These are phyloP conservation scores for Bauhinia variegata DNA, from an alignment of 306 rosid species.

Conservation along the genomic window DNA sequence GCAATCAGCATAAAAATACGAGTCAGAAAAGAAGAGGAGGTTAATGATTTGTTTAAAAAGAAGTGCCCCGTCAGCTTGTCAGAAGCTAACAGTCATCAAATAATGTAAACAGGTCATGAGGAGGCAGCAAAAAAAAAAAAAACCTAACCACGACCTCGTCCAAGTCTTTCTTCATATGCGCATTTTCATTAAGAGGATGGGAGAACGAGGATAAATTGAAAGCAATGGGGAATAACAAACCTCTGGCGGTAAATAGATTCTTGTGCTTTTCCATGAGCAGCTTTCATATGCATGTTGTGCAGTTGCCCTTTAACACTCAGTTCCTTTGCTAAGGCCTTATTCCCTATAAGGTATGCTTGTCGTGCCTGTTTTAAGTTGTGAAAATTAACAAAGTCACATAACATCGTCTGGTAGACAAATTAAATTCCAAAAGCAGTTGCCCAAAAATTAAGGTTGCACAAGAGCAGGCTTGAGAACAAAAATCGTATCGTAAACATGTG, in stretches of 20 bases:
- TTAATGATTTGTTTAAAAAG: neutral
- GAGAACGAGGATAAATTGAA: conserved; percentile 3
- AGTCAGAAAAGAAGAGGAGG: neutral
- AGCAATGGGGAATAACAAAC: conserved; percentile 56
- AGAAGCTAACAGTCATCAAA: conserved; percentile 2
- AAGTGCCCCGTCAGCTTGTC: neutral
- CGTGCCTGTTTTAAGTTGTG: conserved; percentile 69
- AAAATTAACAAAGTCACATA: conserved; percentile 32
- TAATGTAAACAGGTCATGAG: conserved; percentile 15
- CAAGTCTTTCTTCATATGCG: neutral
- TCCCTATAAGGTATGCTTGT: conserved; percentile 89
- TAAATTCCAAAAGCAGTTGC: conserved; percentile 14
- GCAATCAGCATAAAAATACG: conserved; percentile 5
- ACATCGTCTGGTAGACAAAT: conserved; percentile 21
- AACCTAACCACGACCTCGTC: neutral
- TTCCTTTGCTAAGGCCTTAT: conserved; percentile 93
- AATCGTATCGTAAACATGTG: conserved; percentile 29
- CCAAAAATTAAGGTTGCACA: conserved; percentile 27
- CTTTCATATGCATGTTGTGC: conserved; percentile 92
- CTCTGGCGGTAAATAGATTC: conserved; percentile 95
- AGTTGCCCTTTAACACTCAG: conserved; percentile 87
- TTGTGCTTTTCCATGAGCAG: conserved; percentile 95
- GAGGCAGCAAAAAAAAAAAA: neutral
- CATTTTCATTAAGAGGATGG: neutral
- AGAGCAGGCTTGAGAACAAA: conserved; percentile 14